A percentile compares a stretch with the other conserved stretches of the same genome.
phyloP scores from a whole-genome alignment of 78 protist genomes.

The Polysphondylium violaceum region DNA sequence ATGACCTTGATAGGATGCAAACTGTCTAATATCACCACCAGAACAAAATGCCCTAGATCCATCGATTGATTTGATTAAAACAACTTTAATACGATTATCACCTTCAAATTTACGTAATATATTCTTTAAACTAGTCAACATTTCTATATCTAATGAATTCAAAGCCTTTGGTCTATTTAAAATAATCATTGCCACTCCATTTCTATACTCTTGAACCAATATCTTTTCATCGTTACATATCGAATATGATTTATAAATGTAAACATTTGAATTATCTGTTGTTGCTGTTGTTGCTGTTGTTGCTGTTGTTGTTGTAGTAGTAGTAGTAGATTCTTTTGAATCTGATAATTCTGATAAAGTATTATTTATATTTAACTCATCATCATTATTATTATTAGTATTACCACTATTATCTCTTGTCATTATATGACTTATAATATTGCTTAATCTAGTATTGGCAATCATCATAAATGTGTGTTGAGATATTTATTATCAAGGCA shows the following conservation, averaged over 20 bases:
- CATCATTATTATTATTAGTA: too few relatives aligned
- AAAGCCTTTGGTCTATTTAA: constrained; percentile 57
- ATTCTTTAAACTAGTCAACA: constrained; percentile 7
- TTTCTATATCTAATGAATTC: constrained; percentile 27
- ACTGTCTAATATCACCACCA: constrained; percentile 60
- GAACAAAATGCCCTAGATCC: constrained; percentile 38
- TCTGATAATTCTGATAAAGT: too few relatives aligned
- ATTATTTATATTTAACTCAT: too few relatives aligned
- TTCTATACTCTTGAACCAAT: constrained; percentile 19
- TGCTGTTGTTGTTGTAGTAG: background rate
- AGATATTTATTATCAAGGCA: too few relatives aligned
- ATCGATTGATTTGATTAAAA: background rate
- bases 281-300: background rate
- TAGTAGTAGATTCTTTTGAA: too few relatives aligned
- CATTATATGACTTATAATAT: too few relatives aligned
- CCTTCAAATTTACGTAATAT: constrained; percentile 2
- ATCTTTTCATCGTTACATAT: background rate
- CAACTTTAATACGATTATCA: constrained; percentile 27
- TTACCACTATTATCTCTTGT: too few relatives aligned
- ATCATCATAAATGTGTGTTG: too few relatives aligned
- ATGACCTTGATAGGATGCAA: background rate
- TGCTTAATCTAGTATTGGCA: too few relatives aligned
- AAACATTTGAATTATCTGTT: background rate
- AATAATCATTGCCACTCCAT: constrained; percentile 42
- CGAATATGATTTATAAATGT: background rate